Base-by-base conservation (phyloP, 768 basidiomycete genomes). In the Leccinum obscurum region DNA sequence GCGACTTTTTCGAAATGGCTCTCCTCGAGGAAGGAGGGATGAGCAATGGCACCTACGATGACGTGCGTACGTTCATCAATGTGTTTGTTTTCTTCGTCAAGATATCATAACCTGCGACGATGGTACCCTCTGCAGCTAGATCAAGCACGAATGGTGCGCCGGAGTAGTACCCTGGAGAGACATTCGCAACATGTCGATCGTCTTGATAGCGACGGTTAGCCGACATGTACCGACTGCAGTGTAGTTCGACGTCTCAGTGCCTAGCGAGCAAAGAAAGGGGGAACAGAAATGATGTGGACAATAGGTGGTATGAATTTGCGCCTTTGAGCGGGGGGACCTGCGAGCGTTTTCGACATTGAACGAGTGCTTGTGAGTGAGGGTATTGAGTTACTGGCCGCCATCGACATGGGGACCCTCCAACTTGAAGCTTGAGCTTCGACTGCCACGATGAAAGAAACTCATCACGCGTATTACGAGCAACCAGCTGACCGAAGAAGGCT, bases 21-120 rank as follows among this genome's bases (percentile, higher is more conserved):
- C 64, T 87, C 84, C 6, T 77, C 80, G 24, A 86, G 63, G 59
- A 73, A 74, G 2, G 79, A 74, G 2, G 86, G 85, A 65, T 86
- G 84, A 3, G 77, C 82, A 51, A 86, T 77, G 0, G 83, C 83
- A 34, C 76, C 83, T 62, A 54, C 13, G 10, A 32, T n/a, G 28
- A 49, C 24, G 11, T 17, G 35, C 28, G 24, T 22, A 3, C 20
- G 41, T 54, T 46, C 15, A 52, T 52, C 2, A 17, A 22, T 20
- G n/a, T 22, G 1, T 48, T 48, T 46, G 9, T 46, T 46, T 22
- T 17, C 39, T 11, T 48, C 46, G 17, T 48, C 20, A 6, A 11
- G 20, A 41, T 15, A 11, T 20, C 6, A 8, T 41, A 63, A 84
- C 84, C 77, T 49, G 83, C 82, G 3, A 76, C 72, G 51, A 83